These are phyloP conservation scores for Candida succiphila DNA, from an alignment of 805 yeast species.

Conservation along the genomic window DNA sequence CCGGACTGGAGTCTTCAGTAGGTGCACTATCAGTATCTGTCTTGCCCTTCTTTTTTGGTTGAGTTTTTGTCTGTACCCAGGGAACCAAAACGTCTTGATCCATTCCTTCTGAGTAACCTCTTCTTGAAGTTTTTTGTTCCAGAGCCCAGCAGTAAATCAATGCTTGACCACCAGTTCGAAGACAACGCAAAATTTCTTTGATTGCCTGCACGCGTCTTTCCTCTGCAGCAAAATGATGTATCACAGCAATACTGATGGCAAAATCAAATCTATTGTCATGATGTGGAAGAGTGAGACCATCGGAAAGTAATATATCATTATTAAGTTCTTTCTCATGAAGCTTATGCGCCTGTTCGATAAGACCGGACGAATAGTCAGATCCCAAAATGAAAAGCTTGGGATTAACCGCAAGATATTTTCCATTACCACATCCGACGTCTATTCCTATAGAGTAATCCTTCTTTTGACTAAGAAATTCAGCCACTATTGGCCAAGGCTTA, in stretches of 20 bases:
- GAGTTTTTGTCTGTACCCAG: constrained; percentile 68
- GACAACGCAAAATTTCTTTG: constrained; percentile 44
- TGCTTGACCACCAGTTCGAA: constrained; percentile 55
- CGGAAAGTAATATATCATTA: constrained; percentile 65
- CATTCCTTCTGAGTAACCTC: constrained; percentile 89
- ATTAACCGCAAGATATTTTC: constrained; percentile 77
- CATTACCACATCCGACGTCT: constrained; percentile 97
- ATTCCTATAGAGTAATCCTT: constrained; percentile 59
- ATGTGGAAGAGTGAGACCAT: constrained; percentile 64
- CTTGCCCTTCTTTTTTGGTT: constrained; percentile 21
- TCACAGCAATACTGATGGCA: constrained; percentile 91
- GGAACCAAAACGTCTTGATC: constrained; percentile 93
- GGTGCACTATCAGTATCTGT: neutral
- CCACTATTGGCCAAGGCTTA: constrained; percentile 97
- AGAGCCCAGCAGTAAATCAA: constrained; percentile 94
- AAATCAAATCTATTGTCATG: constrained; percentile 45
- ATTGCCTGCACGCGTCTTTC: constrained; percentile 75
- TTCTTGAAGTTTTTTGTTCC: constrained; percentile 77
- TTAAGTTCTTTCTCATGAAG: constrained; percentile 15
- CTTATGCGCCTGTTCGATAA: constrained; percentile 52
- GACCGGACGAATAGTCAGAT: constrained; percentile 61
- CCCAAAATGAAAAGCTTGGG: constrained; percentile 63
- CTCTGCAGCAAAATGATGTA: constrained; percentile 88
- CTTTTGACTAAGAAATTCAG: constrained; percentile 45
- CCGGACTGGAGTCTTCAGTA: constrained; percentile 3